Percentiles rank a stretch among this genome's conserved stretches.
These are phyloP conservation scores for Globisporangium megalacanthum DNA, from an alignment of 352 stramenopile genomes.

Conservation along the genomic window DNA sequence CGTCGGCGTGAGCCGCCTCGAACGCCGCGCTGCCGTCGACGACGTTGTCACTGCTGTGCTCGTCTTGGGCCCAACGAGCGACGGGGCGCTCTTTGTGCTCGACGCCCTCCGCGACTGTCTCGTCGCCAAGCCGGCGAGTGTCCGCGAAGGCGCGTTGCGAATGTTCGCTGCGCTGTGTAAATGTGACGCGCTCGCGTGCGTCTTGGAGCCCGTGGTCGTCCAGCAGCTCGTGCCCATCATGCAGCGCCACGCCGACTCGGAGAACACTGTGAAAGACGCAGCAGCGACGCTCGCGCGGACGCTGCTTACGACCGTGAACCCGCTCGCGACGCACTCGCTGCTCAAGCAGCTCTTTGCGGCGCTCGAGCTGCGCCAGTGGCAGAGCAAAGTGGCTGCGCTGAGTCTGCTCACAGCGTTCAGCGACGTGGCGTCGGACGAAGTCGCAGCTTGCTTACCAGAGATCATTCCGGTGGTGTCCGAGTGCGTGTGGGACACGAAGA, in stretches of 20 bases:
- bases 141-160: constrained; percentile 50
- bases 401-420: constrained; percentile 78
- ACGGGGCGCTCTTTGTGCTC: constrained; percentile 32
- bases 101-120: constrained; percentile 40
- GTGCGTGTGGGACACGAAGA: no score
- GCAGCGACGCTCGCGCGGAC: constrained; percentile 24
- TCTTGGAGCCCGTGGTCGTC: constrained; percentile 52
- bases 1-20: constrained; percentile 19
- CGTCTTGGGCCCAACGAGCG: constrained; percentile 29
- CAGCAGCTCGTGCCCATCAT: constrained; percentile 45
- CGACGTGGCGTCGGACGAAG: constrained; percentile 52
- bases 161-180: constrained; percentile 35
- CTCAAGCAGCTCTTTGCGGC: constrained; percentile 54
- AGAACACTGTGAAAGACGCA: constrained; percentile 43
- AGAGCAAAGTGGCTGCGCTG: constrained; percentile 84
- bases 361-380: constrained; percentile 70
- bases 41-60: constrained; percentile 47
- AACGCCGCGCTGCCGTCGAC: constrained; percentile 39
- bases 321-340: constrained; percentile 50
- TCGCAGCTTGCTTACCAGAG: constrained; percentile 25
- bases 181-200: constrained; percentile 34
- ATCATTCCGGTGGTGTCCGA: no score
- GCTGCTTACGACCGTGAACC: constrained; percentile 42
- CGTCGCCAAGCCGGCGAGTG: constrained; percentile 32
- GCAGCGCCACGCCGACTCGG: constrained; percentile 60